Evolutionary conservation across 148 eudicot species (phyloP).

Genomic region (Cornus controversa): DNA sequence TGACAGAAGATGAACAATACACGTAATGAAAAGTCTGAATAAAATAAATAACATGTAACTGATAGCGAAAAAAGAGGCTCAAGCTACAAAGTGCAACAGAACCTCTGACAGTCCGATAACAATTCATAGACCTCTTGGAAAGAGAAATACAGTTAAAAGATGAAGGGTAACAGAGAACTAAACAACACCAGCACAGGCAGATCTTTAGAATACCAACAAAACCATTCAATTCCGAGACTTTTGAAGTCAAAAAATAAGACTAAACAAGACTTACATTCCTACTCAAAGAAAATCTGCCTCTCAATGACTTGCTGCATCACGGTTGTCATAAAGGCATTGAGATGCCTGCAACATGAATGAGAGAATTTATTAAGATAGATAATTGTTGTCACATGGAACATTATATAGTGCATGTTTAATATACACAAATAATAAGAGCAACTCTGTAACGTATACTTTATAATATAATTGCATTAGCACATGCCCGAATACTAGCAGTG

Average conservation of each 20-base stretch:
- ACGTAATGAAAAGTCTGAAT: conserved; percentile 5
- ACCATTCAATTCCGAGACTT: background rate
- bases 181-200: background rate
- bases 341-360: conserved; percentile 25
- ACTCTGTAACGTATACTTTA: too few relatives aligned
- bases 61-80: background rate
- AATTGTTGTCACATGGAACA: background rate
- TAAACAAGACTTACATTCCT: background rate
- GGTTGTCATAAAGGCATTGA: conserved; percentile 35
- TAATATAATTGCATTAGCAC: background rate
- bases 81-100: background rate
- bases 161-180: background rate
- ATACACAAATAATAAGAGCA: background rate
- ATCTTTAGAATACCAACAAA: background rate
- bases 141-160: background rate
- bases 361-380: background rate
- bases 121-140: background rate
- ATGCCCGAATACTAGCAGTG: background rate
- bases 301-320: background rate
- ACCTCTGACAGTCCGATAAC: background rate
- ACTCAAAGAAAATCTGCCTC: conserved; percentile 3
- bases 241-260: background rate
- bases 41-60: background rate
- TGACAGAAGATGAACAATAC: background rate
- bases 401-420: background rate